Evolutionary conservation across 2,329 filamentous ascomycete genomes (phyloP), one percentile per base, ranked within the genome.

Genomic region (Arthrobotrys sphaeroides): DNA sequence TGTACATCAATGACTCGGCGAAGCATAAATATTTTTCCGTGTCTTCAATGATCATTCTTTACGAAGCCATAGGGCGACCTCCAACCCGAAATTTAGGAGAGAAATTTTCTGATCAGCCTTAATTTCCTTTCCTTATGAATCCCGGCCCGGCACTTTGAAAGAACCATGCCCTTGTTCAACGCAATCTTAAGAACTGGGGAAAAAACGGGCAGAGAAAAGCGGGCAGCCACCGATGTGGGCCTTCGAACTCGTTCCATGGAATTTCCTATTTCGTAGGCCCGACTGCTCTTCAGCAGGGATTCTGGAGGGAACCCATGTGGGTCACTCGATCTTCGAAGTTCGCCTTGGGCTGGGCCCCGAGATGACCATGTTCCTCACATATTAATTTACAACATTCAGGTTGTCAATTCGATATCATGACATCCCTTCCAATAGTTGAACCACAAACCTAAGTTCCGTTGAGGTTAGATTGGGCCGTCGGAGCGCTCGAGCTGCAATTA

Each of bases 221-320:
- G 72, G 45, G 40, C 38, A n/a, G 38, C 61, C 55, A 57, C 51
- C 60, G 69, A 73, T 49, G 47, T 31, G 61, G 49, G 43, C 36
- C 36, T 67, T 60, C 36, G 51, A 65, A 24, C 43, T 51, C 45
- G 62, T 75, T 75, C 72, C 64, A 75, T 64, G 64, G 64, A 69
- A 75, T 75, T 75, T 67, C 64, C 72, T 75, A 38, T 68, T 68
- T 59, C 20, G 57, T 67, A 24, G 24, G 28, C 28, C 49, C 49
- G 40, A 53, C 31, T 38, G 33, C 42, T 42, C 61, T 42, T 22
- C 31, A 43, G 31, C 51, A 55, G 51, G 51, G 51, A 9, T 22
- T 13, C 7, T 22, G 42, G 26, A 38, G 40, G n/a, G 18, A 18
- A 31, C 20, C n/a, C 13, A 38, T 36, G 60, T 47, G 33, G 43